These are phyloP conservation scores for Allium fistulosum DNA, from an alignment of 106 monocot genomes.

Conservation along the genomic window DNA sequence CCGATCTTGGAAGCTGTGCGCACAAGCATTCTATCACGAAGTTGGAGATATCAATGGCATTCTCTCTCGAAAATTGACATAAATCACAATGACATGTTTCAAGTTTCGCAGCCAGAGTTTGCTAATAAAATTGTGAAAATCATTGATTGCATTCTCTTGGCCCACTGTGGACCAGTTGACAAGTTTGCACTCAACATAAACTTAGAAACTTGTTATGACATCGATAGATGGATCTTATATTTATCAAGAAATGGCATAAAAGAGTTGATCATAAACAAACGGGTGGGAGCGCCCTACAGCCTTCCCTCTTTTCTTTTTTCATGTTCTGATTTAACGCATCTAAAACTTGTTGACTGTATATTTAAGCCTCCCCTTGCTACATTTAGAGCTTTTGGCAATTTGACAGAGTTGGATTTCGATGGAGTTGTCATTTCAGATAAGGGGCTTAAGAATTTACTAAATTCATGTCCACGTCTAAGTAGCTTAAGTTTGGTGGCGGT, in stretches of 20 bases:
- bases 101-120: background rate
- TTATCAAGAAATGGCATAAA: slow-evolving; percentile 13
- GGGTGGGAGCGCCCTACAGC: background rate
- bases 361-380: background rate
- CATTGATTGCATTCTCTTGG: slow-evolving; percentile 7
- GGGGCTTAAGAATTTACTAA: background rate
- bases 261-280: background rate
- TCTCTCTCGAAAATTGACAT: slow-evolving; percentile 1
- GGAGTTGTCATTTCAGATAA: background rate
- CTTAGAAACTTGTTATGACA: background rate
- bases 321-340: background rate
- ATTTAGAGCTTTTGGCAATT: background rate
- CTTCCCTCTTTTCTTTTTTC: slow-evolving; percentile 6
- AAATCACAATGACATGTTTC: background rate
- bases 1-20: background rate
- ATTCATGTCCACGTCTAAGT: background rate
- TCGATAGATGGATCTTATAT: slow-evolving; percentile 8
- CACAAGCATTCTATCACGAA: background rate
- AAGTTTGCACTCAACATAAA: background rate
- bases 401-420: background rate
- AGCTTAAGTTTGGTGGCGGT: background rate
- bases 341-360: background rate
- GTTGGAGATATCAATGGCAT: slow-evolving; percentile 7
- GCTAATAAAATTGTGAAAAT: background rate
- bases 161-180: slow-evolving; percentile 7